Base-by-base conservation (phyloP, 805 yeast genomes). In the Candida morakotiae region DNA sequence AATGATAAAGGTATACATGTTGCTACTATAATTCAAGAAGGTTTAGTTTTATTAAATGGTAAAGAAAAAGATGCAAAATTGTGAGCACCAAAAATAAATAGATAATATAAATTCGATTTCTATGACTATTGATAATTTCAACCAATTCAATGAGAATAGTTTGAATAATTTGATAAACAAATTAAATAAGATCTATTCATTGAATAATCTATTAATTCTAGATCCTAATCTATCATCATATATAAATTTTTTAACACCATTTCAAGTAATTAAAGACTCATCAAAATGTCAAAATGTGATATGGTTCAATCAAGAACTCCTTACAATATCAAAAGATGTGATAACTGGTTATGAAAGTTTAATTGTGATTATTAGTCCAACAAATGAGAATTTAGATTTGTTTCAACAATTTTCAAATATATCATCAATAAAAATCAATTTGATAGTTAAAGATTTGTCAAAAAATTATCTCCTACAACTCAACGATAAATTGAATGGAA, bases 11-110 rank as follows among this genome's bases (percentile, higher is more conserved):
- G 77, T 2, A 63, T 65, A 21, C 70, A 80, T 39, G 69, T 77
- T 2, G 84, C 85, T 2, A 71, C 81, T 0, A 67, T 79, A 1
- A 55, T 78, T 7, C 91, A 84, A 55, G 88, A 83, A 54, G 87
- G 87, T 0, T 59, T 79, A 43, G 39, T 74, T 50, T 35, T 48
- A 49, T 39, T 63, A 35, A 55, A 56, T 31, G 44, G 46, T 17
- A 29, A 38, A 21, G 47, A 38, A 32, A 31, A 28, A 14, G 40
- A 30, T 11, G 51, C 53, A 7, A 49, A 47, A 31, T 37, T 48
- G 11, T 46, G 34, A 20, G n/a, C n/a, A n/a, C n/a, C 17, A 33
- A 15, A 16, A 9, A 5, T 15, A 4, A 11, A 6, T 28, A 18
- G 7, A 28, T 17, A 18, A 16, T n/a, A 4, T 31, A 16, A 22